Percentiles rank a stretch among this genome's conserved stretches.
phyloP scores from a whole-genome alignment of 2,329 filamentous ascomycete species.

The Penicillium frequentans region DNA sequence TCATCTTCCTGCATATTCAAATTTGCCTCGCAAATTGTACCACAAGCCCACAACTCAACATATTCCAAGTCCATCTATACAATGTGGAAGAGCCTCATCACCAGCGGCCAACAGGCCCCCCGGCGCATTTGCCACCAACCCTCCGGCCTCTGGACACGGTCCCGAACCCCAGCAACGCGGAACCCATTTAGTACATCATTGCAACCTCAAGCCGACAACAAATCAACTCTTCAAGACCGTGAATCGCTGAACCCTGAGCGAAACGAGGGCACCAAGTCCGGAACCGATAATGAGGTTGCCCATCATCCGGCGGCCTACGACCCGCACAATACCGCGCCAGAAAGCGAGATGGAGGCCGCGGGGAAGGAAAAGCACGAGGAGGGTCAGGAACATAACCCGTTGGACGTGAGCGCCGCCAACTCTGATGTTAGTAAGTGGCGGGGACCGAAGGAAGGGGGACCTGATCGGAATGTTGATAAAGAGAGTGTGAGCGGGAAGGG shows the following conservation, averaged over 20 bases:
- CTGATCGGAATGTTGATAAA: constrained; percentile 40
- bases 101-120: constrained; percentile 13
- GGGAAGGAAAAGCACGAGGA: constrained; percentile 40
- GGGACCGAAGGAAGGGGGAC: constrained; percentile 44
- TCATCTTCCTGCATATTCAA: background rate
- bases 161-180: background rate
- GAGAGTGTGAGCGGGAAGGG: constrained; percentile 40
- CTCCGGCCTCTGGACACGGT: background rate
- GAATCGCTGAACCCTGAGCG: constrained; percentile 64
- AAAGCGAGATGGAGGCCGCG: constrained; percentile 48
- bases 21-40: background rate
- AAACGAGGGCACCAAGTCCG: constrained; percentile 68
- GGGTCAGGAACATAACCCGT: constrained; percentile 48
- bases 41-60: background rate
- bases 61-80: background rate
- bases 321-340: constrained; percentile 65
- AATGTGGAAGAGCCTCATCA: constrained; percentile 24
- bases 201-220: background rate
- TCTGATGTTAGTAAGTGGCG: constrained; percentile 55
- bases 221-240: constrained; percentile 44
- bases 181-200: constrained; percentile 10
- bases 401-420: constrained; percentile 64
- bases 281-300: constrained; percentile 61
- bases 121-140: constrained; percentile 2
- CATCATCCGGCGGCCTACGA: constrained; percentile 67